Evolutionary conservation across 345 rosid species (phyloP).

Genomic region (Toxicodendron radicans): DNA sequence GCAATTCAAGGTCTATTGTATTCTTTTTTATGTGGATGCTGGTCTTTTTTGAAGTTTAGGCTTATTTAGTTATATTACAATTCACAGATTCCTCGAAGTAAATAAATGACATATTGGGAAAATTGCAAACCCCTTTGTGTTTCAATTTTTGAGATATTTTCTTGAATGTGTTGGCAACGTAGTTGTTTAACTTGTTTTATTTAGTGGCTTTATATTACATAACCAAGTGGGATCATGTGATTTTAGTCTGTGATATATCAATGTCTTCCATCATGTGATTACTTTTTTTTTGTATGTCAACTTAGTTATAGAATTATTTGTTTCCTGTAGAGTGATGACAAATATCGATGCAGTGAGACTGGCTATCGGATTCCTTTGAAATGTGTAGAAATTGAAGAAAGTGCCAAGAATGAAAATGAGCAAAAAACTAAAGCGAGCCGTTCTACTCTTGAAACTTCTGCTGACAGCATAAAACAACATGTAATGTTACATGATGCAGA

Average conservation of each 20-base stretch:
- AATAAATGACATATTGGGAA: background rate
- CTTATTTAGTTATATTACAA: no score
- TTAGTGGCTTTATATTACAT: background rate
- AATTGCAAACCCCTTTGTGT: background rate
- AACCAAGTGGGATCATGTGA: background rate
- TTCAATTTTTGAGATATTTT: background rate
- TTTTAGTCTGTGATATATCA: background rate
- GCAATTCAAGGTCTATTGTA: background rate
- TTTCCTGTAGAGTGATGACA: conserved; percentile 52
- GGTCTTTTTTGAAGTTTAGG: background rate
- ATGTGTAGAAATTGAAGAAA: conserved; percentile 52
- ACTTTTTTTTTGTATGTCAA: background rate
- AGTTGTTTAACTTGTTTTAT: background rate
- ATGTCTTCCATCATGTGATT: background rate
- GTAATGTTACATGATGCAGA: conserved; percentile 25
- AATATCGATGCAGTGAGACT: conserved; percentile 91
- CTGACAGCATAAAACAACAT: conserved; percentile 11
- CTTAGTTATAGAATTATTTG: conserved; percentile 9
- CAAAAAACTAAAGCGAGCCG: conserved; percentile 41
- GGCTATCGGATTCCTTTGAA: conserved; percentile 87
- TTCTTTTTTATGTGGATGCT: background rate
- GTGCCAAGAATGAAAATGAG: conserved; percentile 22
- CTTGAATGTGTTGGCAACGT: background rate
- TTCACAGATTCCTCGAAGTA: background rate
- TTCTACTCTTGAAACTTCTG: conserved; percentile 33